Evolutionary conservation across 2,329 filamentous ascomycete species (phyloP), one percentile per base, ranked within the genome.

Genomic region (Colletotrichum eleusines): DNA sequence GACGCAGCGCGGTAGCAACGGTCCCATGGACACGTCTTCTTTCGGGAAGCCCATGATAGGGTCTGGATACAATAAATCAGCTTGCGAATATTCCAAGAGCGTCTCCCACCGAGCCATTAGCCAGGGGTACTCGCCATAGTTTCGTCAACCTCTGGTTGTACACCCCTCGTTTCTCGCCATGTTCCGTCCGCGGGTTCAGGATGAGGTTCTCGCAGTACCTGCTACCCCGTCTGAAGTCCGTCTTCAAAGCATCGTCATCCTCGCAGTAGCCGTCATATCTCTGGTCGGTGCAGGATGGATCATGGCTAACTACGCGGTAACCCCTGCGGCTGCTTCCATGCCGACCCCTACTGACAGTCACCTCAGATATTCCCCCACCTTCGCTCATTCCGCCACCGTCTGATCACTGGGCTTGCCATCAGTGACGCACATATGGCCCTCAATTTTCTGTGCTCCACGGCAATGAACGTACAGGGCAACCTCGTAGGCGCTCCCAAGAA

Each of bases 401-500:
- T 83, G 20, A 83, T 83, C 50, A 62, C 59, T 35, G 82, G 82
- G 9, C 78, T 84, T 0, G 82, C 81, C 16, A 76, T 82, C 40
- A 81, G 78, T 53, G 82, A 83, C 73, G 77, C 80, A 31, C 76
- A 75, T 69, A 83, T 82, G 81, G 81, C 80, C 2, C 38, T 81
- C 31, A 83, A 83, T 73, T 83, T 83, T 60, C 71, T 82, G 31
- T 74, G 75, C 5, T 82, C 82, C 0, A 76, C 81, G 3, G 76
- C 79, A 1, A 73, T 80, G 57, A 80, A 82, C 69, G 55, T 83
- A 3, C 73, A 71, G 8, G 79, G 79, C 9, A 73, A 75, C 11
- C 74, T 74, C 48, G 78, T 83, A 33, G 77, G 76, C 11, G 31
- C 72, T 23, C 75, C 75, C 0, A 55, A 73, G 20, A 75, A 77